Percentiles rank a stretch among this genome's conserved stretches.
These are phyloP conservation scores for Durusdinium trenchii DNA, from an alignment of 73 alveolate genomes.

Conservation along the genomic window DNA sequence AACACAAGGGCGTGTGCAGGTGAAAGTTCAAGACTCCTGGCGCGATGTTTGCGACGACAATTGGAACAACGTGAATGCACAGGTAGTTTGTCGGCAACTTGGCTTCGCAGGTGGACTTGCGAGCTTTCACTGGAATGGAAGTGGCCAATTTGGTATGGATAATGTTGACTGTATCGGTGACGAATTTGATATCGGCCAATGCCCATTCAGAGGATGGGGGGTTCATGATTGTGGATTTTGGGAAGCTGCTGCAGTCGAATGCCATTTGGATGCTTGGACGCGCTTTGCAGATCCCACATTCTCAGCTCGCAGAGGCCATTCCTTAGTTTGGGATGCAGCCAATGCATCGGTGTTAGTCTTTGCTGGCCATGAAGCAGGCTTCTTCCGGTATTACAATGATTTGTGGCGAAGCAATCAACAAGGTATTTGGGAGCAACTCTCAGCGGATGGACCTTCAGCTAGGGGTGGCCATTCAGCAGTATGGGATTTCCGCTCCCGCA, in stretches of 20 bases:
- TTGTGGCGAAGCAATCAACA: conserved; percentile 37
- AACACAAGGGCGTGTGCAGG: not conserved
- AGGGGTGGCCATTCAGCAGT: not conserved
- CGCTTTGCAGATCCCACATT: not conserved
- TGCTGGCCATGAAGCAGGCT: not conserved
- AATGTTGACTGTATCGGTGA: not conserved
- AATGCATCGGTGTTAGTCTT: not conserved
- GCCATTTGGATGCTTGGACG: conserved; percentile 33
- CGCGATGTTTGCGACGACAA: not conserved
- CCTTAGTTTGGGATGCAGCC: not conserved
- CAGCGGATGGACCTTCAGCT: too few relatives aligned
- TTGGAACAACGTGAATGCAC: too few relatives aligned
- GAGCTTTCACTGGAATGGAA: not conserved
- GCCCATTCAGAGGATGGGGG: not conserved
- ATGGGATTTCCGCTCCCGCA: not conserved
- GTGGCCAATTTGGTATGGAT: not conserved
- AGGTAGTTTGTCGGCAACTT: too few relatives aligned
- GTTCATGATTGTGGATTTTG: not conserved
- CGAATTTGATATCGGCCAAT: not conserved
- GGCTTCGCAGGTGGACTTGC: not conserved
- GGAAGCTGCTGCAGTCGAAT: not conserved
- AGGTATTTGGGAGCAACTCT: too few relatives aligned
- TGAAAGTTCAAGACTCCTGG: not conserved
- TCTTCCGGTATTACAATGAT: not conserved
- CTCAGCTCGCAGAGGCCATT: not conserved